These are phyloP conservation scores for Gossypium trilobum DNA, from an alignment of 441 rosid genomes.

Conservation along the genomic window DNA sequence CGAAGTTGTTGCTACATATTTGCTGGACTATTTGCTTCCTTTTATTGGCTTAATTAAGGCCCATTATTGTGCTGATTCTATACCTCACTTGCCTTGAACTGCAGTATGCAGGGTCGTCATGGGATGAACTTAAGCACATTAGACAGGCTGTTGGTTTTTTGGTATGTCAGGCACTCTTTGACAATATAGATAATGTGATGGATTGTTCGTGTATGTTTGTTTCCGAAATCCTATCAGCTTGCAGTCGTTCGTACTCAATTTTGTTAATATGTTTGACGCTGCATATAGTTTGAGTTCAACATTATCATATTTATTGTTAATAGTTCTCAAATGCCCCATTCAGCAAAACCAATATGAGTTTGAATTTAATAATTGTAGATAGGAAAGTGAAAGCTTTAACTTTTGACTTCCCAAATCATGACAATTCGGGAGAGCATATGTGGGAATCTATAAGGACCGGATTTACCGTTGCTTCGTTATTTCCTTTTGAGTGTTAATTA, in stretches of 20 bases:
- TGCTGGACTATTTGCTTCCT: neutral
- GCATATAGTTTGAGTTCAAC: neutral
- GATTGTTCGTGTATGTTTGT: neutral
- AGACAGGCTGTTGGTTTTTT: conserved; percentile 97
- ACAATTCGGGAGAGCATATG: neutral
- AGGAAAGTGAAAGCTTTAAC: neutral
- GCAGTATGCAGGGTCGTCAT: conserved; percentile 88
- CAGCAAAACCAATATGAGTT: neutral
- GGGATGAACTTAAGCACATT: conserved; percentile 97
- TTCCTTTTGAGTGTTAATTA: neutral
- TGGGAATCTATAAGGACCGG: neutral
- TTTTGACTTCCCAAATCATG: neutral
- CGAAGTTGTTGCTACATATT: neutral
- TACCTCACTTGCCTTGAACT: conserved; percentile 18
- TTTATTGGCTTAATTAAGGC: neutral
- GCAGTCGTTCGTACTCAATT: neutral
- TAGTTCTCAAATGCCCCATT: neutral
- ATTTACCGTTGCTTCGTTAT: neutral
- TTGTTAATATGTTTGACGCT: neutral
- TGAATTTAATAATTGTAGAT: neutral
- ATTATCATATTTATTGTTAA: neutral
- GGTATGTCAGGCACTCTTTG: conserved; percentile 40
- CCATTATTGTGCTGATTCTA: neutral
- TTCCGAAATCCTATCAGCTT: neutral
- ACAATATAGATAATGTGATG: neutral